These are phyloP conservation scores for Pseudocercospora vitis DNA, from an alignment of 2,329 filamentous ascomycete genomes.

Conservation along the genomic window DNA sequence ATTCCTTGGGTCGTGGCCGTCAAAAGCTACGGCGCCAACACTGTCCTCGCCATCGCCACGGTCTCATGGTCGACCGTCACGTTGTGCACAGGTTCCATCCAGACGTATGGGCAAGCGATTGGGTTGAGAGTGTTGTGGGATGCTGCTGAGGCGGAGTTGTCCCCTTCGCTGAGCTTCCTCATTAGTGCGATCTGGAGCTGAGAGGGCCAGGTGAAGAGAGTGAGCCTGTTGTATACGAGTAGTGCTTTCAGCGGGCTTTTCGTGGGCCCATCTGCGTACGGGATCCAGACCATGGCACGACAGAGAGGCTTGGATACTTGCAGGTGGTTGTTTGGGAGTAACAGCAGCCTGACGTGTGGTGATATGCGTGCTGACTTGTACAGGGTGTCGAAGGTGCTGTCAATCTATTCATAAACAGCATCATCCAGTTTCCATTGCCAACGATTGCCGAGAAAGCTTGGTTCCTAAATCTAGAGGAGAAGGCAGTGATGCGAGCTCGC, in stretches of 20 bases:
- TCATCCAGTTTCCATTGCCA: slow-evolving; percentile 29
- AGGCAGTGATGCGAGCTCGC: slow-evolving; percentile 29
- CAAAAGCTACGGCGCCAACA: slow-evolving; percentile 30
- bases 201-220: slow-evolving; percentile 32
- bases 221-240: slow-evolving; percentile 31
- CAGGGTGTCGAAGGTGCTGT: slow-evolving; percentile 23
- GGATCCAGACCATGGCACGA: slow-evolving; percentile 35
- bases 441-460: slow-evolving; percentile 31
- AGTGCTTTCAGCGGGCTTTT: slow-evolving; percentile 31
- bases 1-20: slow-evolving; percentile 28
- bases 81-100: slow-evolving; percentile 36
- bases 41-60: slow-evolving; percentile 26
- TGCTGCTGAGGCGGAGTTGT: slow-evolving; percentile 34
- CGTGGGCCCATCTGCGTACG: slow-evolving; percentile 33
- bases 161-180: slow-evolving; percentile 32
- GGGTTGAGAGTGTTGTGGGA: slow-evolving; percentile 35
- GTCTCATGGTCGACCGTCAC: slow-evolving; percentile 33
- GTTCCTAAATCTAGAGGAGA: slow-evolving; percentile 31
- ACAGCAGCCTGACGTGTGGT: neutral
- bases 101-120: slow-evolving; percentile 35
- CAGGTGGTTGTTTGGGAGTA: slow-evolving; percentile 24
- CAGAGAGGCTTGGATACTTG: slow-evolving; percentile 27
- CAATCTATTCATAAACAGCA: slow-evolving; percentile 12
- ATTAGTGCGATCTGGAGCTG: slow-evolving; percentile 36
- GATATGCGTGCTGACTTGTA: neutral